Evolutionary conservation across 768 basidiomycete genomes (phyloP), one percentile per base, ranked within the genome.

Genomic region (Suillus lakei): DNA sequence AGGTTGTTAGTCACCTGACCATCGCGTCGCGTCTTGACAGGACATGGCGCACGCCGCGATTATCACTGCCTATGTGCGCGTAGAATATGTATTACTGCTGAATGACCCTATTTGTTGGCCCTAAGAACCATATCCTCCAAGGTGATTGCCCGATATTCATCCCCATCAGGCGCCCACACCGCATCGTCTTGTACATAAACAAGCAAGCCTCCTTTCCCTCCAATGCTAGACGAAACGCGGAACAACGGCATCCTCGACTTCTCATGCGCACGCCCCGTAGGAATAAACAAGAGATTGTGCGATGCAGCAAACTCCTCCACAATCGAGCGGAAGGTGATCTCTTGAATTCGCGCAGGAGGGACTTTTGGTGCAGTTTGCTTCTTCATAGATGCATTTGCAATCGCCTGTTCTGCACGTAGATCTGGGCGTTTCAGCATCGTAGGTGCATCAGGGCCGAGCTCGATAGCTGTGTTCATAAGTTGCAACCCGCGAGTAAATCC

Each of bases 121-220:
- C 86, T 83, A 34, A 86, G 67, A 43, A 97, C 91, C 95, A 99
- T 95, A 66, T 93, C 91, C 71, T 97, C 95, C 73, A 98, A 76
- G 10, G 89, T 82, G 32, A 98, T 89, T 4, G 96, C 96, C 65
- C 85, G 82, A 75, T 88, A 93, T 16, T 86, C 83, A 21, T 88
- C 88, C 38, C 79, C 80, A 28, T 88, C 86, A 10, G 87, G 83
- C 3, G 91, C 91, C 91, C 96, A 99, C 16, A 98, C 93, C 1
- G 96, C 96, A 78, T 98, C 96, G 71, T 98, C 96, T 68, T 88
- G 81, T 50, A 99, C 86, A 78, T 97, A 99, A 28, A 98, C 90
- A 70, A 95, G 80, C 50, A 98, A 73, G 0, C 97, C 97, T 10
- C 93, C 92, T 71, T 89, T 91, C 13, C 95, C 96, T 75, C 94